These are phyloP conservation scores for Pilobolus umbonatus DNA, from an alignment of 192 early-diverging fungal species.

Conservation along the genomic window DNA sequence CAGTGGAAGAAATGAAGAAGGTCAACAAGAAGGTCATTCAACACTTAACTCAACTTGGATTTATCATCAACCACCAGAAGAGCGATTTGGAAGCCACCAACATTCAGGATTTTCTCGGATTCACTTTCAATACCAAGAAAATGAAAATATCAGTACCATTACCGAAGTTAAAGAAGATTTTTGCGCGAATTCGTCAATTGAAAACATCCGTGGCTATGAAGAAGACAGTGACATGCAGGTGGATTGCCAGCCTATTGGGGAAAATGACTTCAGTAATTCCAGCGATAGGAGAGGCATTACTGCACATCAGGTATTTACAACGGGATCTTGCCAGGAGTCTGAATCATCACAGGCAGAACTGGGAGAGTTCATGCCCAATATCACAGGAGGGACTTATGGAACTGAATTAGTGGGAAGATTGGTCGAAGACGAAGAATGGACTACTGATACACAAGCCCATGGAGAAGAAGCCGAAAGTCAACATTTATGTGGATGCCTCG, in stretches of 20 bases:
- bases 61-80: slow-evolving; percentile 4
- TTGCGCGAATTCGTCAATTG: background rate
- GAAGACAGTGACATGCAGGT: background rate
- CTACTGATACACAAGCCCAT: background rate
- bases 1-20: background rate
- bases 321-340: too few species aligned
- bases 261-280: slow-evolving; percentile 20
- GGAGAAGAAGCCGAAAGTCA: background rate
- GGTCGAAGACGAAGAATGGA: background rate
- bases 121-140: background rate
- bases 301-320: too few species aligned
- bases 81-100: background rate
- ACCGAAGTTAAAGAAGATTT: background rate
- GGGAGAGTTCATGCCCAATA: slow-evolving; percentile 7
- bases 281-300: slow-evolving; percentile 9
- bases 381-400: background rate
- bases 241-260: slow-evolving; percentile 10
- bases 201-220: background rate
- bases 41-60: background rate
- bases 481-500: background rate
- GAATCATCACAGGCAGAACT: background rate
- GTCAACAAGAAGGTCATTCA: background rate
- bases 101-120: background rate
- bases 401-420: slow-evolving; percentile 8
- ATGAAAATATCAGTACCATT: background rate